Conservation (phyloP, 2,329 filamentous ascomycete genomes). For the Aspergillus ochraceoroseus region DNA sequence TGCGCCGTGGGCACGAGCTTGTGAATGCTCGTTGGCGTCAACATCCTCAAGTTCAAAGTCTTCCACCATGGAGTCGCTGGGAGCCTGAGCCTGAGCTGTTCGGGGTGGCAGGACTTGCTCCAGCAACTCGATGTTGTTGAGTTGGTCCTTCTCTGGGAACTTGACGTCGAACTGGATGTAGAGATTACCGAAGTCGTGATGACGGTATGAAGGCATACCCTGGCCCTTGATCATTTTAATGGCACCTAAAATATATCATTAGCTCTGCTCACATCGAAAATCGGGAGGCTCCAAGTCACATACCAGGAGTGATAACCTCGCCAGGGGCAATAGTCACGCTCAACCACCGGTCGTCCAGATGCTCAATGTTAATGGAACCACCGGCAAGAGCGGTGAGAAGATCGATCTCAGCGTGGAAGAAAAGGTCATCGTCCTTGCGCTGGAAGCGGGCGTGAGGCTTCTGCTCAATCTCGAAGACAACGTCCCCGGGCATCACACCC, state of each 20-base stretch:
- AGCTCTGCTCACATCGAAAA: constrained; percentile 1
- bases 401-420: constrained; percentile 93
- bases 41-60: constrained; percentile 81
- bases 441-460: constrained; percentile 97
- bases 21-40: constrained; percentile 61
- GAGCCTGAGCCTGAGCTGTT: constrained; percentile 60
- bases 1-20: constrained; percentile 64
- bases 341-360: constrained; percentile 95
- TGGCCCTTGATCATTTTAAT: constrained; percentile 94
- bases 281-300: constrained; percentile 30
- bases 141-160: constrained; percentile 74
- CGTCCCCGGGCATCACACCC: constrained; percentile 87
- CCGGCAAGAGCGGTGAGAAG: constrained; percentile 91
- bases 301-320: constrained; percentile 90
- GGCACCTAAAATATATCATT: constrained; percentile 55
- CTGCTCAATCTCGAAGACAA: constrained; percentile 98
- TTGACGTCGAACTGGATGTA: constrained; percentile 98
- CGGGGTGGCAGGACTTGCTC: constrained; percentile 79
- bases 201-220: constrained; percentile 93
- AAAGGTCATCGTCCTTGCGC: constrained; percentile 90
- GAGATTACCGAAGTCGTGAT: constrained; percentile 92
- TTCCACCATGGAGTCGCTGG: constrained; percentile 84
- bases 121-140: constrained; percentile 69
- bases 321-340: constrained; percentile 88
- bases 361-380: constrained; percentile 86